A percentile compares a stretch with the other conserved stretches of the same genome.
Conservation (phyloP, 352 stramenopile species). For the Pythium apleroticum region DNA sequence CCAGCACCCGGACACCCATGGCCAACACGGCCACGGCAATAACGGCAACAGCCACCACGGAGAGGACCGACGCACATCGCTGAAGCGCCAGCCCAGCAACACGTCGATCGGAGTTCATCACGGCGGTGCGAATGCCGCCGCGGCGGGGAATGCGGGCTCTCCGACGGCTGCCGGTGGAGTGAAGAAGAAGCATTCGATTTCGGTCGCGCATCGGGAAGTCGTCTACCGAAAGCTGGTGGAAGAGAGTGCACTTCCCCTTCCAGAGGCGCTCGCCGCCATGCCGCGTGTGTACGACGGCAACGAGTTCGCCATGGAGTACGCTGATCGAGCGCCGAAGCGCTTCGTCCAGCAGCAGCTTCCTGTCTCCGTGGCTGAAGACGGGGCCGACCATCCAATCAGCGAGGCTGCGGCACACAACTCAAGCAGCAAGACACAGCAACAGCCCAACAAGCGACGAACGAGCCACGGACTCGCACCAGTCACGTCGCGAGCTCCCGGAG, state of each 20-base stretch:
- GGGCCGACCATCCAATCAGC: not conserved
- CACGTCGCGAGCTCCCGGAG: not conserved
- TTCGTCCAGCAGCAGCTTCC: constrained; percentile 14
- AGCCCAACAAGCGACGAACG: not conserved
- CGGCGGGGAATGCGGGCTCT: not conserved
- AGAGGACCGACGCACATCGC: not conserved
- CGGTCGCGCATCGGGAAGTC: constrained; percentile 10
- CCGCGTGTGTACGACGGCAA: constrained; percentile 38
- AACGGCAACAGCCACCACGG: not conserved
- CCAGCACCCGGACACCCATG: constrained; percentile 15
- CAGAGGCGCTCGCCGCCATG: not conserved
- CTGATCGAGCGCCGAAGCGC: constrained; percentile 37
- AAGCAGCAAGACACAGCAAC: not conserved
- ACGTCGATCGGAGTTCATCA: not conserved
- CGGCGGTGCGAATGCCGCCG: not conserved
- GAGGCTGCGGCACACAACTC: not conserved
- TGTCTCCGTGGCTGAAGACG: not conserved
- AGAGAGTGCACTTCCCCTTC: constrained; percentile 31
- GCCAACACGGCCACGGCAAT: not conserved
- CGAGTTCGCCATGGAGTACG: constrained; percentile 68
- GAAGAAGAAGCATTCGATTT: constrained; percentile 26
- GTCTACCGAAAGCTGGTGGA: constrained; percentile 43
- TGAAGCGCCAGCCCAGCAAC: constrained; percentile 21
- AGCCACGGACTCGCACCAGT: not conserved
- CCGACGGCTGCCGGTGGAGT: not conserved